These are phyloP conservation scores for Alisma plantagoaquatica DNA, from an alignment of 106 monocot genomes.

Conservation along the genomic window DNA sequence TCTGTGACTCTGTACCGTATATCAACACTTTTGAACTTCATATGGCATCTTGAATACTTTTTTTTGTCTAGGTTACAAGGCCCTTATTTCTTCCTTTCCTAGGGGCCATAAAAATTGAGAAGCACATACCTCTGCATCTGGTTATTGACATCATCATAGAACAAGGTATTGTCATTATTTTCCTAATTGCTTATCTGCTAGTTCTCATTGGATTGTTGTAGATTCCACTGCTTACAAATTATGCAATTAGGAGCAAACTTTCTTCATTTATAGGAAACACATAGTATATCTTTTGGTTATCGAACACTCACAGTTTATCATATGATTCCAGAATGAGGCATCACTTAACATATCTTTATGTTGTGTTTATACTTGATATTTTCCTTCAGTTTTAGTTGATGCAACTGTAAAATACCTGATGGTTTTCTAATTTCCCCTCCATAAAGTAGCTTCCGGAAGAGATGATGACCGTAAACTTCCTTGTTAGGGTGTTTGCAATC, in stretches of 20 bases:
- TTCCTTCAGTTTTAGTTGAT: not conserved
- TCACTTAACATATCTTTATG: not conserved
- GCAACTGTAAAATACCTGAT: not conserved
- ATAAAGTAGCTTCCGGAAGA: not conserved
- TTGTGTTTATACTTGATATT: not conserved
- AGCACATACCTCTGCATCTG: constrained; percentile 9
- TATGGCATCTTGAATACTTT: not conserved
- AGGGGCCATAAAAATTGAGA: constrained; percentile 7
- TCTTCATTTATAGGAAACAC: not conserved
- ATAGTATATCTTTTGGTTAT: not conserved
- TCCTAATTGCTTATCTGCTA: not conserved
- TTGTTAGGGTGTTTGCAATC: constrained; percentile 55
- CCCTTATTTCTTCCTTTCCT: constrained; percentile 4
- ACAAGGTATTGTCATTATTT: constrained; percentile 5
- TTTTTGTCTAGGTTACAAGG: constrained; percentile 1
- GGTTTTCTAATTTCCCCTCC: not conserved
- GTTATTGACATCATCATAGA: constrained; percentile 10
- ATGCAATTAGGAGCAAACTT: not conserved
- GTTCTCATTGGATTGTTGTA: not conserved
- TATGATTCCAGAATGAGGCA: not conserved
- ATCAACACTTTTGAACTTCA: not conserved
- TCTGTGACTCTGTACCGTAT: not conserved
- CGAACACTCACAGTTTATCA: not conserved
- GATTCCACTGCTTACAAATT: not conserved
- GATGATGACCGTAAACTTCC: not conserved